These are phyloP conservation scores for Suillus alpinus DNA, from an alignment of 768 basidiomycete species.

Conservation along the genomic window DNA sequence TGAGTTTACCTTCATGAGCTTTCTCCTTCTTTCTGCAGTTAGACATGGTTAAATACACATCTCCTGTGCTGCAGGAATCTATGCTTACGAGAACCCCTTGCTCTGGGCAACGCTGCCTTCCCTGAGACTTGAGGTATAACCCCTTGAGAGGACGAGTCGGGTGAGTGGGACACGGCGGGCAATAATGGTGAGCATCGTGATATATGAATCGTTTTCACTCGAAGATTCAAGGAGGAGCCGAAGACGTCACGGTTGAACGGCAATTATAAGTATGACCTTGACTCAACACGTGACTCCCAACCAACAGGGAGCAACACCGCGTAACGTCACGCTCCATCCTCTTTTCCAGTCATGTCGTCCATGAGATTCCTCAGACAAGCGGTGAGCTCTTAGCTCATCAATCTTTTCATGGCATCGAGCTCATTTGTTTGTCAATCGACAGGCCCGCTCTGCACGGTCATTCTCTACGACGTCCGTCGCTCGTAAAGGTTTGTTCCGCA, in stretches of 20 bases:
- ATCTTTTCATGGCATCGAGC: slow-evolving; percentile 3
- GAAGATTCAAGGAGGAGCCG: not conserved
- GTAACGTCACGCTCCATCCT: slow-evolving; percentile 49
- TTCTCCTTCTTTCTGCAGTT: slow-evolving; percentile 64
- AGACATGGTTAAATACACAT: slow-evolving; percentile 18
- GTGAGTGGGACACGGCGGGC: slow-evolving; percentile 41
- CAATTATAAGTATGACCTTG: not conserved
- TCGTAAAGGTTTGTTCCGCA: slow-evolving; percentile 56
- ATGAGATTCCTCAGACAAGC: slow-evolving; percentile 56
- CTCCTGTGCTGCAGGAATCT: not conserved
- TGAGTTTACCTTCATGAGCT: slow-evolving; percentile 57
- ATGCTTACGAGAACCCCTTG: slow-evolving; percentile 56
- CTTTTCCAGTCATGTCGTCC: slow-evolving; percentile 59
- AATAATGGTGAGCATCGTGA: slow-evolving; percentile 23
- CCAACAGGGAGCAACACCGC: slow-evolving; percentile 23
- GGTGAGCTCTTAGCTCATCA: slow-evolving; percentile 14
- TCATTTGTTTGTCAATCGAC: slow-evolving; percentile 10
- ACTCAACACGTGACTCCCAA: slow-evolving; percentile 20
- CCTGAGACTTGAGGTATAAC: slow-evolving; percentile 36
- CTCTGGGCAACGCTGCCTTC: slow-evolving; percentile 64
- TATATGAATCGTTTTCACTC: slow-evolving; percentile 2
- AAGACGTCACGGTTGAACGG: not conserved
- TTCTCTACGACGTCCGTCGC: slow-evolving; percentile 59
- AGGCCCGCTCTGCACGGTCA: slow-evolving; percentile 56
- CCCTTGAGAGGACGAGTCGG: slow-evolving; percentile 30